Conservation (phyloP, 148 eudicot species). For the Fagopyrum tataricum region DNA sequence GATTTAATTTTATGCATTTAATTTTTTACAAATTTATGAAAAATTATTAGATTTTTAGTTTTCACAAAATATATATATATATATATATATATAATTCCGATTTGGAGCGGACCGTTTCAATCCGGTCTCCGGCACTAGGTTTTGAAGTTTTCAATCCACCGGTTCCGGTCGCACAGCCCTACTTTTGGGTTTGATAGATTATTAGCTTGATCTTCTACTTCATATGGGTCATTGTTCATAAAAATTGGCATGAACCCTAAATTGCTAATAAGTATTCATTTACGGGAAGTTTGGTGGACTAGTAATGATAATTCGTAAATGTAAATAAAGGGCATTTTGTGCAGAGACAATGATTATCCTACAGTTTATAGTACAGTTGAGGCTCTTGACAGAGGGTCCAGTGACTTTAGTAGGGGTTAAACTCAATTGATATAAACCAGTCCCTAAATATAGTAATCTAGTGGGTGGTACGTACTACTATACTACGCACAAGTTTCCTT, state of each 20-base stretch:
- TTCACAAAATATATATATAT: too few species aligned
- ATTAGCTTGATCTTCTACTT: background rate
- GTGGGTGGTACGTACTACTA: too few species aligned
- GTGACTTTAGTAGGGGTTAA: background rate
- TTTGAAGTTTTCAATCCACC: too few species aligned
- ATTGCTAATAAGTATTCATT: background rate
- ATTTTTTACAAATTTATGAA: background rate
- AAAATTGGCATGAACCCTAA: background rate
- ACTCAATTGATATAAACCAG: background rate
- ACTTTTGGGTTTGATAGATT: background rate
- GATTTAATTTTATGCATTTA: background rate
- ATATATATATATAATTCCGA: too few species aligned
- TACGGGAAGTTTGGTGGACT: background rate
- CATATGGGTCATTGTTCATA: background rate
- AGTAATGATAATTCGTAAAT: background rate
- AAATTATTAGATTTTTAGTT: background rate
- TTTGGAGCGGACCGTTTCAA: too few species aligned
- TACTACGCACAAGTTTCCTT: too few species aligned
- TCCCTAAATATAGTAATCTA: background rate
- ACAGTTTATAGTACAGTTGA: background rate
- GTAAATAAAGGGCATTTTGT: background rate
- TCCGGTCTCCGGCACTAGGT: too few species aligned
- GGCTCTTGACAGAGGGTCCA: too few species aligned
- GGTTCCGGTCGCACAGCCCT: too few species aligned
- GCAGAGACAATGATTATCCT: background rate